Evolutionary conservation across 148 eudicot genomes (phyloP), one percentile per base, ranked within the genome.

Genomic region (Selenicereus undatus): DNA sequence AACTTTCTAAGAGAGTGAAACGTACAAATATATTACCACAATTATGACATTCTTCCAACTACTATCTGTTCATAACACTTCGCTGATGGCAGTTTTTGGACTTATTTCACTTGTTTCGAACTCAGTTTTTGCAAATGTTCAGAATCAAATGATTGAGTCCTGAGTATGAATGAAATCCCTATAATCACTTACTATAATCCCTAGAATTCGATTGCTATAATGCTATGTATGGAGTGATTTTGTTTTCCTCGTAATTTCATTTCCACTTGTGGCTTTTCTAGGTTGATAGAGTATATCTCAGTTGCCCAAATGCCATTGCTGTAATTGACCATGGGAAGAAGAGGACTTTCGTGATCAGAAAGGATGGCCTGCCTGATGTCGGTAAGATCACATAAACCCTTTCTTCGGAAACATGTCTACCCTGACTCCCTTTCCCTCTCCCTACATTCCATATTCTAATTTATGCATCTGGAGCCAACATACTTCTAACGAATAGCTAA

Each of bases 261-360:
- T 52, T 42, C 77, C 1, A 7, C 27, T 14, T 54, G 24, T 76
- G 72, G 43, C 50, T 20, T 68, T 82, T 77, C n/a, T 87, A 94
- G 98, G 85, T 94, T 56, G 98, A 94, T 82, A 88, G 95, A 27
- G 91, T 91, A 75, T 94, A 94, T 78, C 86, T 91, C 77, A 82
- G 90, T 83, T 90, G 90, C 51, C 90, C 92, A 7, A 84, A 81
- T 74, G 89, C 87, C 26, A 78, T 94, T 54, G 97, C 97, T 58
- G 94, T 94, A 21, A 90, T 94, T 17, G 98, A 94, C 83, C 98
- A 94, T 77, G 95, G 88, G 81, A 92, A 85, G 83, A 94, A 92
- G 86, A 82, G 95, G 79, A 94, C 98, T 21, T 89, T 85, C 51
- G 92, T 91, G 22, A 86, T 94, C 82, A 80, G 86, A 82, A 94